Base-by-base conservation (phyloP, 805 yeast genomes). In the Diddensiella transvaalensis region DNA sequence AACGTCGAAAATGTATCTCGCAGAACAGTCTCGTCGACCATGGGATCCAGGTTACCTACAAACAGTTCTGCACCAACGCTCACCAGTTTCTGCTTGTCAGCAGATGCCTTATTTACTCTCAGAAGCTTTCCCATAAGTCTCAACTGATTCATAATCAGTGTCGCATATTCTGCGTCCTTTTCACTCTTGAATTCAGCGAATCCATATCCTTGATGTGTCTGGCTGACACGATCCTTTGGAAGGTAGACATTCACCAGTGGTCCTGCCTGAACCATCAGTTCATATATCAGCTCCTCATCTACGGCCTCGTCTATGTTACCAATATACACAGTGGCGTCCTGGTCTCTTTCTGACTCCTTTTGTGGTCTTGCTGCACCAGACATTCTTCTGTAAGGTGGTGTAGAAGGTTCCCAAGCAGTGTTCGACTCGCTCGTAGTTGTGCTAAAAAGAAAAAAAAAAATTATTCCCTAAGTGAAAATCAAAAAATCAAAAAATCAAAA, bases 301-400 rank as follows among this genome's bases (percentile, higher is more conserved):
- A 82, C 95, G 42, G 77, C 76, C 1, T 83, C 80, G 55, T 87
- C 96, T 3, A 93, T 67, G 56, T 89, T 87, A 0, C 97, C 96
- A 13, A 89, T 75, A 61, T 87, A 89, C 1, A 89, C 63, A 1
- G 95, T 77, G 2, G 80, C 78, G 36, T 79, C 80, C 44, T 75
- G 77, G 58, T 82, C 80, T 43, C 81, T 69, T 41, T 80, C 82
- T 4, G 68, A 52, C 29, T 75, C 80, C 8, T 53, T 24, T 17
- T 17, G 35, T 15, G 47, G 19, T 21, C 40, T 22, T n/a, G n/a
- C n/a, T n/a, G n/a, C n/a, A 13, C 13, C 13, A 29, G 32, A 29
- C 32, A 29, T 29, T 29, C 32, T n/a, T n/a, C n/a, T n/a, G n/a
- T n/a, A n/a, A n/a, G n/a, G n/a, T n/a, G n/a, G n/a, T n/a, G n/a